Evolutionary conservation across 2,329 filamentous ascomycete species (phyloP).

Genomic region (Apiospora hydei): DNA sequence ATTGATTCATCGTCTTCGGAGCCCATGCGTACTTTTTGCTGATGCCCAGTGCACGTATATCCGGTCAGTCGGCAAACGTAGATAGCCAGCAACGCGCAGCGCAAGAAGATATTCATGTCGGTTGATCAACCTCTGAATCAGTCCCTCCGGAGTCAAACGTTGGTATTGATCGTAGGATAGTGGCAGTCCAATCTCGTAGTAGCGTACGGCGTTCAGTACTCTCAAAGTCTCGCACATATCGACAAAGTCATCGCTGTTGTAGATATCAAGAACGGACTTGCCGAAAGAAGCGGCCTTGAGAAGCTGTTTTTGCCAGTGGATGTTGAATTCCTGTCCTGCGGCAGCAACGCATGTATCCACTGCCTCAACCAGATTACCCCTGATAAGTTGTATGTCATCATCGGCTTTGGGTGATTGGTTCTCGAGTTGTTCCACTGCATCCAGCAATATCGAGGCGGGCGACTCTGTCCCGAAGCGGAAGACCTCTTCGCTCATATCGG

Average conservation of each 20-base stretch:
- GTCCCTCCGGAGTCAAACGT: slow-evolving; percentile 84
- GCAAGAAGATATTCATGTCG: slow-evolving; percentile 91
- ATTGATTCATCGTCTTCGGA: slow-evolving; percentile 87
- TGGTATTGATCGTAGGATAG: slow-evolving; percentile 94
- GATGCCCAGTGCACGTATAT: slow-evolving; percentile 98
- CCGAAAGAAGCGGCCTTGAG: slow-evolving; percentile 97
- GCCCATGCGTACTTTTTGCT: slow-evolving; percentile 89
- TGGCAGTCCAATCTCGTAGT: slow-evolving; percentile 88
- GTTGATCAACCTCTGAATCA: slow-evolving; percentile 87
- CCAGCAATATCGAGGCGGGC: slow-evolving; percentile 88
- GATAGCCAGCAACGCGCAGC: slow-evolving; percentile 84
- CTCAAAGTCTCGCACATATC: slow-evolving; percentile 96
- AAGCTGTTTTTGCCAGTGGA: slow-evolving; percentile 92
- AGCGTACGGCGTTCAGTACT: slow-evolving; percentile 90
- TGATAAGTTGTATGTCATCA: slow-evolving; percentile 95
- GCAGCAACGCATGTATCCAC: slow-evolving; percentile 94
- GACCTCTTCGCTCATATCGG: slow-evolving; percentile 84
- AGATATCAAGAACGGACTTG: slow-evolving; percentile 95
- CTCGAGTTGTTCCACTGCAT: slow-evolving; percentile 90
- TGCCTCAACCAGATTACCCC: slow-evolving; percentile 85
- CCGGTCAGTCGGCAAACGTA: slow-evolving; percentile 83
- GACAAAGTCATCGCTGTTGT: slow-evolving; percentile 98
- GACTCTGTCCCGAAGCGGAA: slow-evolving; percentile 90
- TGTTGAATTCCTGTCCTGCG: slow-evolving; percentile 88
- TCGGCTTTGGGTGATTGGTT: slow-evolving; percentile 96